phyloP scores from a whole-genome alignment of 2,329 filamentous ascomycete genomes.

The Dothistroma septosporum region DNA sequence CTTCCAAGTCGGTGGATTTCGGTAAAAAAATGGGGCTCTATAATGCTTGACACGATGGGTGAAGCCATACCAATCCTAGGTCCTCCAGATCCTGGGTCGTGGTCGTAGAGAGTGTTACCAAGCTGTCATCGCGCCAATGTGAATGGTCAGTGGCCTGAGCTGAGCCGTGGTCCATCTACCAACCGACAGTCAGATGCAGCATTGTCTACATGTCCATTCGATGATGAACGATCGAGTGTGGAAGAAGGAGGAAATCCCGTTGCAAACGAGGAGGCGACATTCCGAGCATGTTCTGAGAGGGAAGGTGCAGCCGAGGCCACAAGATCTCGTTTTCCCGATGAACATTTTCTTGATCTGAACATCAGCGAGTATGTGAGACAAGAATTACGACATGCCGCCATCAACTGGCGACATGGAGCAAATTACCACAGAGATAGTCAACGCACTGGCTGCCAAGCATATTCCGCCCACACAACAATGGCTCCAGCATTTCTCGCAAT shows the following conservation, averaged over 20 bases:
- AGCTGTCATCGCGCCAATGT: no score
- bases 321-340: background rate
- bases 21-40: no score
- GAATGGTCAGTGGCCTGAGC: no score
- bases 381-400: conserved; percentile 8
- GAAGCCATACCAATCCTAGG: no score
- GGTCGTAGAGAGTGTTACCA: no score
- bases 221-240: background rate
- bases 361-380: conserved; percentile 12
- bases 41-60: no score
- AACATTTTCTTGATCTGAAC: background rate
- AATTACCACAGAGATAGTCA: conserved; percentile 11
- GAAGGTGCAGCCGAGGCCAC: background rate
- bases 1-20: no score
- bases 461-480: conserved; percentile 57
- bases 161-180: no score
- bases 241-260: background rate
- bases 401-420: conserved; percentile 7
- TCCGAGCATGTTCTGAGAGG: background rate
- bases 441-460: conserved; percentile 25
- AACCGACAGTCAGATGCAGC: no score
- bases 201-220: background rate
- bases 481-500: conserved; percentile 59
- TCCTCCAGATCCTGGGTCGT: no score
- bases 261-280: background rate